Base-by-base conservation (phyloP, 768 basidiomycete species). In the Phlebiopsis gigantea region DNA sequence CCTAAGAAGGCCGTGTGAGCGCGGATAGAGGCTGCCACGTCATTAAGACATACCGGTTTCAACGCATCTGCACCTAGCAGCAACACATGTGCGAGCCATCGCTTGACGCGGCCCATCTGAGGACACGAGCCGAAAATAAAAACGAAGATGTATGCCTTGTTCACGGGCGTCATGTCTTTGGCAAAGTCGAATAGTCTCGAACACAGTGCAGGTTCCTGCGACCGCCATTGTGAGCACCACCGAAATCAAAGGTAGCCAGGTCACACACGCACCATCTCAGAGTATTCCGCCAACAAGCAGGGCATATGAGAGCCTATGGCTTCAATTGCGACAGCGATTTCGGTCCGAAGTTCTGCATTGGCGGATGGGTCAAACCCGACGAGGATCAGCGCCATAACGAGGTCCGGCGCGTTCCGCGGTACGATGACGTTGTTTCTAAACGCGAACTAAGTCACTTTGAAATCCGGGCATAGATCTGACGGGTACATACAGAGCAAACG, bases 321-420 rank as follows among this genome's bases (percentile, higher is more conserved):
- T 47, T 85, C 77, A 41, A 86, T 67, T 0, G 78, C 73, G 6
- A 70, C 61, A 45, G 75, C 74, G 45, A 87, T 68, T 6, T 81
- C 80, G 24, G 66, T 70, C 53, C 68, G 72, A 7, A 84, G 70
- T 14, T 79, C 76, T 3, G 67, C 63, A 1, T 77, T 68, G 29
- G 77, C 77, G 12, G 74, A 68, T 1, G 74, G 66, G 61, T 90
- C 88, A 58, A 87, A 75, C 1, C 74, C 83, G 25, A 90, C 65
- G 2, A 85, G 69, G 4, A 84, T 58, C 42, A 90, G 61, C 1
- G 74, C 68, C 48, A 82, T 60, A 7, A 85, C 61, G 21, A 84
- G 64, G 56, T 81, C 75, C 12, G 79, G 74, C 1, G 78, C 62
- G 21, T 85, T 82, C 5, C 71, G 64, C 6, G 54, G 44, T 17